Base-by-base conservation (phyloP, 306 rosid genomes). In the Citrullus colocynthis region DNA sequence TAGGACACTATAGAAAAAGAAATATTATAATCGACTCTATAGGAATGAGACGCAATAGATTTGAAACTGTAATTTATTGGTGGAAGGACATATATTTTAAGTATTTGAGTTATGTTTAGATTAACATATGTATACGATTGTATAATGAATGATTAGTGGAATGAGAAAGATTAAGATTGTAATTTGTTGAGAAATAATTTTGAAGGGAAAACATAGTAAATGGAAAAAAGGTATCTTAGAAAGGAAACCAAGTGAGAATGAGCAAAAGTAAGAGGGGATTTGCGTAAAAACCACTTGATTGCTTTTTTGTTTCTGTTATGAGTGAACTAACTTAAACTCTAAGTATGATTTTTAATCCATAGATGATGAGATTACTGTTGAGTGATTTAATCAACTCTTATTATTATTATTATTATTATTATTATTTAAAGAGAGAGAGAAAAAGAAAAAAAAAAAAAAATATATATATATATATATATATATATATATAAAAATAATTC, bases 221-320 rank as follows among this genome's bases (percentile, higher is more conserved):
- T 17, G 30, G 16, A 65, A 37, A 24, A 66, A 44, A 20, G 79
- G 7, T 58, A 20, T 21, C 70, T 41, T 58, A 58, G 48, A 60
- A 59, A 39, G 6, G 44, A 42, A 76, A 58, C 11, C 20, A 54
- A 54, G 24, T 71, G 58, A 6, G 2, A 7, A 28, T 54, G 49
- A n/a, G 6, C 9, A 87, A 88, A 87, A 89, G 90, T 79, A 82
- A 87, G 82, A 42, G 75, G 87, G 86, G n/a, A 69, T 88, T 93
- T 83, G 97, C 98, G 95, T 93, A 89, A 93, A 91, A 84, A 71
- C 98, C 96, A 91, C 98, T 93, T 89, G 91, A 91, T 93, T 88
- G 89, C 88, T 83, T 88, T 88, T 79, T 82, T 80, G 82, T 79
- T 78, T 81, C 61, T 64, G 80, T 58, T 65, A 15, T 16, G 20